Evolutionary conservation across 2,329 filamentous ascomycete genomes (phyloP), one percentile per base, ranked within the genome.

Genomic region (Tolypocladium tropicale): DNA sequence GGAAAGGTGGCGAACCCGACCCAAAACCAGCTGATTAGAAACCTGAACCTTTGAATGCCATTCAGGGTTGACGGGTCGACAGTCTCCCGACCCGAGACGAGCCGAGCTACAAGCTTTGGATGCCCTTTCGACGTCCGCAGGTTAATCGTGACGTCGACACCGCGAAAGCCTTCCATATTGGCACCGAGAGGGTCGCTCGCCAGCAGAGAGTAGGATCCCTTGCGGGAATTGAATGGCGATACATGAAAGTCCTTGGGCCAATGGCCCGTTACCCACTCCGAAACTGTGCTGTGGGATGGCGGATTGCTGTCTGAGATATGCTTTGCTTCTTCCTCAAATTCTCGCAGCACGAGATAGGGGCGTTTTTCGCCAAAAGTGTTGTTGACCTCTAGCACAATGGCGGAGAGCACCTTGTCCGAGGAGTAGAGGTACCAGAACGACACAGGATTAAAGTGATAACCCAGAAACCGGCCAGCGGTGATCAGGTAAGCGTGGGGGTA

Each of bases 361-460:
- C 85, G 79, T 53, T 85, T 77, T 68, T 91, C 88, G 52, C 82
- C 85, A 64, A 89, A 90, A 0, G 86, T 89, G 62, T 90, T 90
- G 69, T 89, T 89, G 50, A 90, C 85, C 67, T 92, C 88, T 1
- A 89, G 65, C 1, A 92, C 76, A 70, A 90, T 83, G 55, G 83
- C 83, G 28, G 75, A 78, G 16, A 91, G 74, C 6, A 77, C 69
- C 56, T 78, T 78, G 10, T 80, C 69, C 0, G 70, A 61, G 14
- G 83, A 79, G 66, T 92, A 91, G 2, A 92, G 77, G 61, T 90
- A 90, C 86, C 88, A 92, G 63, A 91, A 88, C 0, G 86, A 90
- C 3, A 88, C 84, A 0, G 86, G 86, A 62, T 90, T 91, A 70
- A 89, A 90, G 25, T 82, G 80, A 64, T 88, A 88, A 3, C 85